Percentiles rank a stretch among this genome's conserved stretches.
phyloP scores from a whole-genome alignment of 331 rosid species.

The Prunus yedoensis region DNA sequence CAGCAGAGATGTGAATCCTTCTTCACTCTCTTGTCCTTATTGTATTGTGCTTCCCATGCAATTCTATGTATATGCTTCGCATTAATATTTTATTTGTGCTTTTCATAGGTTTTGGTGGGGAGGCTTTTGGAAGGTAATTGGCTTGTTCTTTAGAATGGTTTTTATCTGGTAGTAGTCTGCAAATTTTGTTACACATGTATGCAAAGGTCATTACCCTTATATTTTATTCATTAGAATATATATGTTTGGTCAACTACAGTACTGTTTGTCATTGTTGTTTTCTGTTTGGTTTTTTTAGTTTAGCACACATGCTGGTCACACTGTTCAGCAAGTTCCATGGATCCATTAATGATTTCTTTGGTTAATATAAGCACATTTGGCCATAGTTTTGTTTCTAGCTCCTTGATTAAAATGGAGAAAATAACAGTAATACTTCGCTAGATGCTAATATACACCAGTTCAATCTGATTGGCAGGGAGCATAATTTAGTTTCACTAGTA shows the following conservation, averaged over 20 bases:
- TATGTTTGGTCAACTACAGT: not conserved
- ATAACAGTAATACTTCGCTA: not conserved
- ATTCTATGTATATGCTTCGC: constrained; percentile 21
- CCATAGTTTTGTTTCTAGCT: not conserved
- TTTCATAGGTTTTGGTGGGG: constrained; percentile 91
- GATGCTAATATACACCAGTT: not conserved
- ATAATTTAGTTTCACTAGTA: not conserved
- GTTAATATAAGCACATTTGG: not conserved
- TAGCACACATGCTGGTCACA: not conserved
- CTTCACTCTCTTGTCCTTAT: not conserved
- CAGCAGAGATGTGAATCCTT: constrained; percentile 8
- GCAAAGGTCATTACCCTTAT: too few species aligned
- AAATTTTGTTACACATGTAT: not conserved
- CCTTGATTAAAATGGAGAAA: not conserved
- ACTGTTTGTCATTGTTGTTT: not conserved
- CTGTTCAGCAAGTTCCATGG: constrained; percentile 1
- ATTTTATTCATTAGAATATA: not conserved
- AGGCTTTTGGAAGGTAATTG: constrained; percentile 88
- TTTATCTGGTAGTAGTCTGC: not conserved
- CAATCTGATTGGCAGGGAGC: not conserved
- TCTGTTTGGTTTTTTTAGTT: not conserved
- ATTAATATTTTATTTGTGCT: constrained; percentile 30
- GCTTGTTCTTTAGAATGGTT: constrained; percentile 4
- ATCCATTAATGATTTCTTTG: not conserved
- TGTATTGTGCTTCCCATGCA: constrained; percentile 5